Conservation (phyloP, 345 rosid genomes). For the Erysimum cheiranthoides region DNA sequence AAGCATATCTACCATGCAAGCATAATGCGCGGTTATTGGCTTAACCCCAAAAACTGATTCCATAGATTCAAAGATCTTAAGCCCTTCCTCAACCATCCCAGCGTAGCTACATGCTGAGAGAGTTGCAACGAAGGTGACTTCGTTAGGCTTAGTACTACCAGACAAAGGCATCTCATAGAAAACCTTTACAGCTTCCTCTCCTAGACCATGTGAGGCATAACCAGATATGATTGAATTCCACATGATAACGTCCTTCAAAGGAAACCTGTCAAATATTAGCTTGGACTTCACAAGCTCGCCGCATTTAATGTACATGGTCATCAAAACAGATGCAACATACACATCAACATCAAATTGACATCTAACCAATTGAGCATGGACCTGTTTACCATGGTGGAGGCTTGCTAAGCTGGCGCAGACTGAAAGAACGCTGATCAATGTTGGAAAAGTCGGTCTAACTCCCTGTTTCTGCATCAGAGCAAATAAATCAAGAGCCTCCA, state of each 20-base stretch:
- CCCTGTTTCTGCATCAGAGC: conserved; percentile 62
- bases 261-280: conserved; percentile 60
- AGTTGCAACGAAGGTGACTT: conserved; percentile 71
- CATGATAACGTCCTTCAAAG: conserved; percentile 65
- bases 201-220: conserved; percentile 73
- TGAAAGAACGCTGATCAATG: conserved; percentile 66
- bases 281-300: conserved; percentile 68
- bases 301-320: conserved; percentile 74
- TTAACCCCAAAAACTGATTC: conserved; percentile 56
- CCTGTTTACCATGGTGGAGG: conserved; percentile 70
- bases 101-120: conserved; percentile 75
- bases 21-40: conserved; percentile 66
- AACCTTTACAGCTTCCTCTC: conserved; percentile 61
- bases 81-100: conserved; percentile 71
- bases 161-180: conserved; percentile 63
- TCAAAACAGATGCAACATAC: conserved; percentile 70
- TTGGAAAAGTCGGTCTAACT: conserved; percentile 59
- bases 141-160: conserved; percentile 58
- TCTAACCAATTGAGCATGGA: conserved; percentile 68
- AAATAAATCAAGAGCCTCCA: conserved; percentile 67
- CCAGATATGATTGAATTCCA: conserved; percentile 80
- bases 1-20: conserved; percentile 78
- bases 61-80: conserved; percentile 63
- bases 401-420: conserved; percentile 74
- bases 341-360: conserved; percentile 59